Percentiles rank a stretch among this genome's conserved stretches.
Conservation (phyloP, 2,329 filamentous ascomycete genomes). For the Immersiporthe knoxdaviesiana region DNA sequence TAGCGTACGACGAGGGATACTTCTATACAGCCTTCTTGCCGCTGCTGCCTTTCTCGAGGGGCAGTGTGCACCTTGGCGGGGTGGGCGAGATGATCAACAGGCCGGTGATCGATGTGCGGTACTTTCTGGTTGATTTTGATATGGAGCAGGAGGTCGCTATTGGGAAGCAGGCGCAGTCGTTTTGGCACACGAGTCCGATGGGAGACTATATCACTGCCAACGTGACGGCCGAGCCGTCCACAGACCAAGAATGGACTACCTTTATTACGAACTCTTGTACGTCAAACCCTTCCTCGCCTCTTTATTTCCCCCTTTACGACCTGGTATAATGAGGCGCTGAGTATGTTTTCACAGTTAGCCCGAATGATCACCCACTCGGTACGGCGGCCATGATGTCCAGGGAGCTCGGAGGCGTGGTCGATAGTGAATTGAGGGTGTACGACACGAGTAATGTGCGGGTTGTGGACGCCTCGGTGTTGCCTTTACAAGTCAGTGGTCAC, state of each 20-base stretch:
- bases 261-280: slow-evolving; percentile 15
- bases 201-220: slow-evolving; percentile 29
- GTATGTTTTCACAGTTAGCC: background rate
- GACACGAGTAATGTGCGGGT: slow-evolving; percentile 50
- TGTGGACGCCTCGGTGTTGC: slow-evolving; percentile 52
- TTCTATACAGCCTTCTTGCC: slow-evolving; percentile 44
- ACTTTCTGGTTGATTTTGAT: slow-evolving; percentile 43
- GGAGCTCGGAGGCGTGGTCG: slow-evolving; percentile 47
- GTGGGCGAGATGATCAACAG: slow-evolving; percentile 38
- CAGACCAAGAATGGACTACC: slow-evolving; percentile 18
- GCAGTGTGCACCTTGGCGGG: slow-evolving; percentile 46
- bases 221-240: slow-evolving; percentile 4
- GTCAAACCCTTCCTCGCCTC: background rate
- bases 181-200: slow-evolving; percentile 40
- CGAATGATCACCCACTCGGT: slow-evolving; percentile 31
- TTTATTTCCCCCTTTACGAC: background rate
- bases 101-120: slow-evolving; percentile 44
- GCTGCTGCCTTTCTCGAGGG: slow-evolving; percentile 45
- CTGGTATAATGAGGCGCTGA: background rate
- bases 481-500: slow-evolving; percentile 50
- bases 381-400: slow-evolving; percentile 30
- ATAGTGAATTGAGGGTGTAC: slow-evolving; percentile 48
- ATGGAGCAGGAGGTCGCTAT: slow-evolving; percentile 36
- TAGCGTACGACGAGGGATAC: slow-evolving; percentile 37
- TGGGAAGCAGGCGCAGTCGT: slow-evolving; percentile 37